Percentiles rank a stretch among this genome's conserved stretches.
phyloP scores from a whole-genome alignment of 2,329 filamentous ascomycete genomes.

The Fusarium sp. region DNA sequence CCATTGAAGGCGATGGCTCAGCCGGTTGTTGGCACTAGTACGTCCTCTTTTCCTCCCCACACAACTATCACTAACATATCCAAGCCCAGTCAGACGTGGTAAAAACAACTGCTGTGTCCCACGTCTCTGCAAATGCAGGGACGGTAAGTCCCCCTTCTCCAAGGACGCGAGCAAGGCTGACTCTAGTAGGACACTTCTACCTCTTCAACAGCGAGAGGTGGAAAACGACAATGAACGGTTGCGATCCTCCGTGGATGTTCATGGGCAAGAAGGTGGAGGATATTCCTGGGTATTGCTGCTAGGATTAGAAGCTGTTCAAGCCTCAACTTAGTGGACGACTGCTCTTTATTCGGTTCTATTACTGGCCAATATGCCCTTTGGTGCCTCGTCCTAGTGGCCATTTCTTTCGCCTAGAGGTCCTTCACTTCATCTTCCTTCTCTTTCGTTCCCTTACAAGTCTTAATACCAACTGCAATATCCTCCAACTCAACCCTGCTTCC shows the following conservation, averaged over 20 bases:
- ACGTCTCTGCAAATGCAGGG: constrained; percentile 32
- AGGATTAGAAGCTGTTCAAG: constrained; percentile 2
- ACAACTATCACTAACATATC: background rate
- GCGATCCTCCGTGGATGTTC: constrained; percentile 35
- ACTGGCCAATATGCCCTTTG: background rate
- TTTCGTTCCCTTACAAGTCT: background rate
- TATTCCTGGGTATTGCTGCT: constrained; percentile 40
- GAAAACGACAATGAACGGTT: constrained; percentile 13
- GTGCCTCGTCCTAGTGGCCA: background rate
- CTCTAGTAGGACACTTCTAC: constrained; percentile 21
- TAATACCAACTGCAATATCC: constrained; percentile 25
- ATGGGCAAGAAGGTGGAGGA: constrained; percentile 23
- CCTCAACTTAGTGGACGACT: background rate
- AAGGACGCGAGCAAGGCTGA: background rate
- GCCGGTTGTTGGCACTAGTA: constrained; percentile 31
- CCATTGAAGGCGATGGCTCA: background rate
- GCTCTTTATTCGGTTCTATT: background rate
- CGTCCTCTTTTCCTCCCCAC: background rate
- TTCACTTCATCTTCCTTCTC: background rate
- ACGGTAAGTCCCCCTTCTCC: constrained; percentile 15
- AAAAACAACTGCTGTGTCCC: constrained; percentile 34
- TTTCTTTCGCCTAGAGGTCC: background rate
- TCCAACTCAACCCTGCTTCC: constrained; percentile 46
- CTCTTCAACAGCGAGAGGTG: constrained; percentile 33
- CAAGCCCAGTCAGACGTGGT: constrained; percentile 5